phyloP scores from a whole-genome alignment of 2,329 filamentous ascomycete species.

The Fusarium pilosicola region DNA sequence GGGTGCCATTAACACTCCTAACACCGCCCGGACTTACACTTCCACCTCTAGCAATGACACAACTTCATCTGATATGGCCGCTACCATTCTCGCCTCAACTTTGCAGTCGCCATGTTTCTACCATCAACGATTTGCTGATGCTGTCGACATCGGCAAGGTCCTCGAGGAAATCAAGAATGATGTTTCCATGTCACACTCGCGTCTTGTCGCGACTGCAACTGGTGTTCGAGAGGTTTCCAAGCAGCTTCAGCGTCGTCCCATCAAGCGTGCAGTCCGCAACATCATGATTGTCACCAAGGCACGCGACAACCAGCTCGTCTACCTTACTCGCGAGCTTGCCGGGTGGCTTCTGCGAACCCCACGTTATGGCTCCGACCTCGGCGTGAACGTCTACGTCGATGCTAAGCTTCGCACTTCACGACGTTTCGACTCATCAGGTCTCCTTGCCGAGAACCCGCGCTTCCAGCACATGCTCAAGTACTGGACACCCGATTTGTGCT shows the following conservation, averaged over 20 bases:
- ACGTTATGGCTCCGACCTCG: constrained; percentile 87
- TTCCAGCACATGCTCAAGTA: constrained; percentile 89
- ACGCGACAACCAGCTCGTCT: constrained; percentile 91
- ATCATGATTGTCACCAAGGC: constrained; percentile 99
- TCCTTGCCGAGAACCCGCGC: constrained; percentile 78
- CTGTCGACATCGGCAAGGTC: constrained; percentile 93
- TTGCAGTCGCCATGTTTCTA: constrained; percentile 97
- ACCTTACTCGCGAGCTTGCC: constrained; percentile 86
- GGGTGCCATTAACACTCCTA: constrained; percentile 31
- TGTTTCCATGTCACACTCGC: constrained; percentile 91
- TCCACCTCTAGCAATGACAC: constrained; percentile 21
- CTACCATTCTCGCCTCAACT: constrained; percentile 49
- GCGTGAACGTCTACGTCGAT: constrained; percentile 98
- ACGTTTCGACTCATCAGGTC: constrained; percentile 80
- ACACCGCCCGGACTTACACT: constrained; percentile 33
- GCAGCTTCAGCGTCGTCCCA: constrained; percentile 90
- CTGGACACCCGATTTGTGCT: constrained; percentile 97
- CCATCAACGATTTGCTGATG: constrained; percentile 95
- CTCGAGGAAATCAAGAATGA: constrained; percentile 92
- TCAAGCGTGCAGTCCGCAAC: constrained; percentile 90
- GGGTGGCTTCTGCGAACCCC: constrained; percentile 90
- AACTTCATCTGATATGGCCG: constrained; percentile 21
- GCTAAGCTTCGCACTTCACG: constrained; percentile 89
- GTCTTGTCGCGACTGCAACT: constrained; percentile 93
- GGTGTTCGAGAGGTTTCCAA: constrained; percentile 95